A percentile compares a stretch with the other conserved stretches of the same genome.
Conservation (phyloP, 805 yeast genomes). For the Metschnikowia gelsemii region DNA sequence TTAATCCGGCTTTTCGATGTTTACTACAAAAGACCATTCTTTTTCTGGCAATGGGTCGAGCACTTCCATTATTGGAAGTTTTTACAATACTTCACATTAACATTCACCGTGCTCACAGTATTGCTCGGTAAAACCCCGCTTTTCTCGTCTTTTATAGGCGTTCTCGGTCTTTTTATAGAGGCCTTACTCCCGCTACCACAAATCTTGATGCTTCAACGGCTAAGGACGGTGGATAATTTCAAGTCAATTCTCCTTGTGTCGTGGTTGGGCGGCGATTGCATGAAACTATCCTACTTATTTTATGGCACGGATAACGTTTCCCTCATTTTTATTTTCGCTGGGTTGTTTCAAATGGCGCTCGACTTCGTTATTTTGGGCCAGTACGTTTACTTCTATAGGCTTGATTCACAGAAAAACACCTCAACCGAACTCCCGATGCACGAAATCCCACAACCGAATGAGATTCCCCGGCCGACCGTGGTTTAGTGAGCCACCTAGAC, state of each 20-base stretch:
- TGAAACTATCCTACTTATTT: constrained; percentile 71
- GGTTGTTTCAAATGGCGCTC: constrained; percentile 71
- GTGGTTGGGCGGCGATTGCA: constrained; percentile 87
- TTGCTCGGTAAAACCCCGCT: constrained; percentile 33
- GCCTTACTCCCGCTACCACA: constrained; percentile 75
- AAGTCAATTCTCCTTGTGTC: constrained; percentile 70
- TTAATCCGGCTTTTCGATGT: constrained; percentile 67
- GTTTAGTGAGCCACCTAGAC: too few species aligned
- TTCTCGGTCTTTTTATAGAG: constrained; percentile 67
- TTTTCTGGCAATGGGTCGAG: constrained; percentile 86
- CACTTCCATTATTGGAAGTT: constrained; percentile 55
- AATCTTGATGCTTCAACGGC: constrained; percentile 62
- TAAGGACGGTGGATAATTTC: constrained; percentile 74
- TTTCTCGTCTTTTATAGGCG: constrained; percentile 55
- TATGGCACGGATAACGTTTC: constrained; percentile 75
- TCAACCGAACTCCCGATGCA: constrained; percentile 13
- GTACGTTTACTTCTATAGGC: constrained; percentile 57
- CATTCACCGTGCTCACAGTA: constrained; percentile 42
- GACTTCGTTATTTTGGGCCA: constrained; percentile 74
- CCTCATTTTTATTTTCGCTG: constrained; percentile 63
- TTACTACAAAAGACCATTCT: constrained; percentile 57
- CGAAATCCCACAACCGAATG: constrained; percentile 4
- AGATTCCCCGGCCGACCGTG: neutral
- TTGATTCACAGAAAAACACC: constrained; percentile 10
- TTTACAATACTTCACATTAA: constrained; percentile 44